Evolutionary conservation across 192 early-diverging fungal genomes (phyloP).

Genomic region (Kappamyces sp.): DNA sequence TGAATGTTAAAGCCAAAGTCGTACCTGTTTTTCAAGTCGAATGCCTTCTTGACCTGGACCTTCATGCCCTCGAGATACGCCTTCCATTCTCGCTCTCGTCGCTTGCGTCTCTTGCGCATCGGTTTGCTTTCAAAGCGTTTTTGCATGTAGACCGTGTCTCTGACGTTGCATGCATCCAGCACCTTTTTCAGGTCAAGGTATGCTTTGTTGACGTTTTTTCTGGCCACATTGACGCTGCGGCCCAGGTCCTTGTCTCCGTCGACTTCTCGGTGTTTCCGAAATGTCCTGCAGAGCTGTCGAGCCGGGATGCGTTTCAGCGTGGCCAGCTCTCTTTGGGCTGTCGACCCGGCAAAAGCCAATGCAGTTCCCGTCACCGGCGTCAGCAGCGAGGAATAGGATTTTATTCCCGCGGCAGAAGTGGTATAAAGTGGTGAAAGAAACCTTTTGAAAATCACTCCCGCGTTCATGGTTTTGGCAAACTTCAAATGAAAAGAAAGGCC

Average conservation of each 20-base stretch:
- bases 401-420: not conserved
- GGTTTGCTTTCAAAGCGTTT: conserved; percentile 35
- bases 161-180: conserved; percentile 33
- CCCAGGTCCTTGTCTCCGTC: conserved; percentile 1
- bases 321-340: too few species aligned
- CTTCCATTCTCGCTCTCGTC: conserved; percentile 41
- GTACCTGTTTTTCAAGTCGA: conserved; percentile 33
- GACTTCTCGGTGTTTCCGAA: conserved; percentile 10
- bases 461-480: too few species aligned
- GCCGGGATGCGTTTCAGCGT: not conserved
- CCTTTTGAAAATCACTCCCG: too few species aligned
- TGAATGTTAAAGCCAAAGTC: too few species aligned
- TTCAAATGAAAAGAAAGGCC: not conserved
- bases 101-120: conserved; percentile 35
- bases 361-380: too few species aligned
- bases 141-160: conserved; percentile 33
- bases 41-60: conserved; percentile 33
- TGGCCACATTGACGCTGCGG: conserved; percentile 9
- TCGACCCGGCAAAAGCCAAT: too few species aligned
- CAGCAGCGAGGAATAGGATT: not conserved
- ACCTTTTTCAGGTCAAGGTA: conserved; percentile 20
- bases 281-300: conserved; percentile 4
- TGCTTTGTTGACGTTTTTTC: conserved; percentile 14
- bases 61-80: conserved; percentile 34
- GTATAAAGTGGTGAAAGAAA: too few species aligned